Evolutionary conservation across 2,329 filamentous ascomycete genomes (phyloP), one percentile per base, ranked within the genome.

Genomic region (Talaromyces rugulosus): DNA sequence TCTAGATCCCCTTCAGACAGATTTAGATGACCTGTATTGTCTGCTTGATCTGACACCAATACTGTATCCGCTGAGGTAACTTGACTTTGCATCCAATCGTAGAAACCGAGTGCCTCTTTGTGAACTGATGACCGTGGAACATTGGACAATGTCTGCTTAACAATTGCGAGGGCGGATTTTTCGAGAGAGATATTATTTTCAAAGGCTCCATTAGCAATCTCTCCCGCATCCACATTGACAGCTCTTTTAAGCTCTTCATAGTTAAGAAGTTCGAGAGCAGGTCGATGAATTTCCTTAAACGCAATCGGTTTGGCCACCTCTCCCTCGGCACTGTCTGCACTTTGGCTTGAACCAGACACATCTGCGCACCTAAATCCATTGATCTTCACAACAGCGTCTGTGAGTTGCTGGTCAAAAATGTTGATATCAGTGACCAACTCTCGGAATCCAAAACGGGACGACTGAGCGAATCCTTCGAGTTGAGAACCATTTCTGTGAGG

Each of bases 381-480:
- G 27, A 58, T 50, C n/a, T 30, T 33, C 40, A 58, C 56, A 23
- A 44, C 30, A 31, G 40, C 27, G 50, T 58, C 23, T 16, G 28
- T 50, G 36, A 58, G 28, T 16, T 44, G 28, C 9, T 44, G 18
- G 40, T 58, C 56, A 5, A 58, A 58, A 27, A 58, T 47, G 28
- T 58, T 42, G 9, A 58, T 44, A 50, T 58, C 40, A n/a, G 40
- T 33, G n/a, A 58, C 44, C 11, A 58, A 33, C 34, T 58, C 56
- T 44, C 44, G 40, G n/a, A 58, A 58, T 44, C 56, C 56, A 50
- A 31, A 40, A 18, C 44, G 40, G 16, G 56, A 44, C 16, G 56
- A 42, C 7, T 42, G 30, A 31, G 56, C 56, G 23, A 50, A 58
- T 28, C 56, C 56, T 16, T 58, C 34, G 14, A 58, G 44, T 9